Percentiles rank a stretch among this genome's conserved stretches.
Evolutionary conservation across 108 stramenopile genomes (phyloP).

Genomic region (Fragilaria crotonensis): DNA sequence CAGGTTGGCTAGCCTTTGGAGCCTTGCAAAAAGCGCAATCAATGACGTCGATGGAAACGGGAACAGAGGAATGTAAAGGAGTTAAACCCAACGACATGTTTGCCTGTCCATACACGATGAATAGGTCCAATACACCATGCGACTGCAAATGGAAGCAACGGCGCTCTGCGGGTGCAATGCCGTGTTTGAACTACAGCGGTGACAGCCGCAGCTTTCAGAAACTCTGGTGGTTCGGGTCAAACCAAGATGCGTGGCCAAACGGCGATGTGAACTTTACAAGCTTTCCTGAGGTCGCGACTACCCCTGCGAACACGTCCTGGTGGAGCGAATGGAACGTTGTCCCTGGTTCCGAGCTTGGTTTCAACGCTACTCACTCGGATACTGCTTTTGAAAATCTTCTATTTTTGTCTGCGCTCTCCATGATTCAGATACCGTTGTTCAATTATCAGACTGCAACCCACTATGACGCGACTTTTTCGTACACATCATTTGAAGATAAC

Average conservation of each 20-base stretch:
- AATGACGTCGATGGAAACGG: conserved; percentile 8
- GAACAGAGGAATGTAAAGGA: conserved; percentile 30
- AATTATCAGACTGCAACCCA: conserved; percentile 16
- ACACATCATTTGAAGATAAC: conserved; percentile 23
- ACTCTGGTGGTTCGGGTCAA: conserved; percentile 13
- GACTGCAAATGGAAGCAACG: conserved; percentile 35
- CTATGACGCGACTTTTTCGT: not conserved
- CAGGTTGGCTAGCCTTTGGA: conserved; percentile 37
- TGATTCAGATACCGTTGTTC: conserved; percentile 18
- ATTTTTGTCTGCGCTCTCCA: conserved; percentile 5
- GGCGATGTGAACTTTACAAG: conserved; percentile 17
- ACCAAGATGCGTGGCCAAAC: conserved; percentile 10
- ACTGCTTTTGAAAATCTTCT: conserved; percentile 18
- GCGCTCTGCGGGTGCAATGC: not conserved
- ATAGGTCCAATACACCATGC: conserved; percentile 10
- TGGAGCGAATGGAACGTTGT: conserved; percentile 17
- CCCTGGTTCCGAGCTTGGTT: conserved; percentile 9
- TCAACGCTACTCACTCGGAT: conserved; percentile 5
- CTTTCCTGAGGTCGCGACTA: conserved; percentile 18
- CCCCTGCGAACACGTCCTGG: conserved; percentile 25
- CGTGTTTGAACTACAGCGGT: conserved; percentile 6
- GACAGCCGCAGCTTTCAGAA: conserved; percentile 17
- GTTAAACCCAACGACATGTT: not conserved
- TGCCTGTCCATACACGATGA: conserved; percentile 6
- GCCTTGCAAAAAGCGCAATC: conserved; percentile 15